These are phyloP conservation scores for Passiflora organensis DNA, from an alignment of 345 rosid genomes.

Conservation along the genomic window DNA sequence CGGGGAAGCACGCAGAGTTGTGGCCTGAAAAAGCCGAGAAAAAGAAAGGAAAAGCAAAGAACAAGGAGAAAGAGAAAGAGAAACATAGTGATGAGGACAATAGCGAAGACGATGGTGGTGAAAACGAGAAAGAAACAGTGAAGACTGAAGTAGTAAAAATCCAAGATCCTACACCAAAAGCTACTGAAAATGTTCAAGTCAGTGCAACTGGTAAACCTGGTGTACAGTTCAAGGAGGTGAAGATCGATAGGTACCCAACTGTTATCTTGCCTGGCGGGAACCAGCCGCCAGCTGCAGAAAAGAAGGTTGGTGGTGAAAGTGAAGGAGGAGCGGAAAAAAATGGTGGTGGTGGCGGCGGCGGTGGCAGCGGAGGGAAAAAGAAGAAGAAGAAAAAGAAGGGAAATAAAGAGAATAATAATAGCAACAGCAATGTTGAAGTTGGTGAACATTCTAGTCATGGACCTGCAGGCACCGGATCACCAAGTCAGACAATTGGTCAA, in stretches of 20 bases:
- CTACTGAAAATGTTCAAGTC: background rate
- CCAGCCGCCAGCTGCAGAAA: constrained; percentile 31
- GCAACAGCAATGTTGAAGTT: constrained; percentile 10
- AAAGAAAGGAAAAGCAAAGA: constrained; percentile 17
- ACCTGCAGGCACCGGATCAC: constrained; percentile 28
- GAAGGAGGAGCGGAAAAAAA: constrained; percentile 20
- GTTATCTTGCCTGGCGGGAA: constrained; percentile 9
- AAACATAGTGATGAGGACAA: constrained; percentile 14
- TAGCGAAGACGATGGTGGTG: constrained; percentile 34
- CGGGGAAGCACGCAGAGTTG: constrained; percentile 27
- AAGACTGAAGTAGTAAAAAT: constrained; percentile 3
- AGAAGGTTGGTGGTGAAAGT: constrained; percentile 14
- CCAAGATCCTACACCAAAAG: constrained; percentile 9
- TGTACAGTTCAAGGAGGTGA: constrained; percentile 21
- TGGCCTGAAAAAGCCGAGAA: constrained; percentile 45
- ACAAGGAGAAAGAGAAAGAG: constrained; percentile 15
- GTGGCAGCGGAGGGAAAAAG: constrained; percentile 40
- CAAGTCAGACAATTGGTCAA: constrained; percentile 11
- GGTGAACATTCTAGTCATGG: constrained; percentile 21
- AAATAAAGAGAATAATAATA: constrained; percentile 33
- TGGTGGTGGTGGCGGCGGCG: too few relatives aligned
- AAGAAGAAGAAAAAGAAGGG: constrained; percentile 76
- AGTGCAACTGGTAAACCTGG: constrained; percentile 9
- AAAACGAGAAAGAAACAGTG: constrained; percentile 8
- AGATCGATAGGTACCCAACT: constrained; percentile 13